Conservation (phyloP, 768 basidiomycete genomes). For the Macrolepiota dolichaula region DNA sequence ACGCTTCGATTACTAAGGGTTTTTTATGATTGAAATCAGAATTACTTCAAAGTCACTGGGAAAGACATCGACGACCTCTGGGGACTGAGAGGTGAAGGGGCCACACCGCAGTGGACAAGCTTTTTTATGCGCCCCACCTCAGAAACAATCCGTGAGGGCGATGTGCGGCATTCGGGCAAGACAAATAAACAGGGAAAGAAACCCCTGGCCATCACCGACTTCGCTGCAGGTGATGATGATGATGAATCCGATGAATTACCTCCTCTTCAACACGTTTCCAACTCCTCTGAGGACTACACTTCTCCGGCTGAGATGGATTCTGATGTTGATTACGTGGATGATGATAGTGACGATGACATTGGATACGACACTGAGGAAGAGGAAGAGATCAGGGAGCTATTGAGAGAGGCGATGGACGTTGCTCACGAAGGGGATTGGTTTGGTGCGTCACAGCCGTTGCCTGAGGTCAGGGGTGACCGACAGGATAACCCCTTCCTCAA, state of each 20-base stretch:
- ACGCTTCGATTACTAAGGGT: neutral
- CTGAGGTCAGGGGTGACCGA: slow-evolving; percentile 40
- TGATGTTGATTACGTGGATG: slow-evolving; percentile 33
- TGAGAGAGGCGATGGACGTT: slow-evolving; percentile 72
- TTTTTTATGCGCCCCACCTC: slow-evolving; percentile 28
- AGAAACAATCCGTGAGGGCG: slow-evolving; percentile 17
- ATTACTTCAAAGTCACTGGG: slow-evolving; percentile 51
- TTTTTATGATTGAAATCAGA: slow-evolving; percentile 35
- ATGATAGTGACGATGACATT: slow-evolving; percentile 33
- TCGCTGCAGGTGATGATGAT: slow-evolving; percentile 37
- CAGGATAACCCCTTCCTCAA: slow-evolving; percentile 79
- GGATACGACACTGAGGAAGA: slow-evolving; percentile 65
- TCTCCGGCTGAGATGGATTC: slow-evolving; percentile 34
- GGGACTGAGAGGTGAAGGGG: slow-evolving; percentile 50
- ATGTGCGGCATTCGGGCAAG: slow-evolving; percentile 22
- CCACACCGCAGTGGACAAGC: slow-evolving; percentile 60
- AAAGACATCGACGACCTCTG: slow-evolving; percentile 61
- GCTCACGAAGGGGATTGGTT: slow-evolving; percentile 60
- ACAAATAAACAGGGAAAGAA: slow-evolving; percentile 31
- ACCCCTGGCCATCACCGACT: slow-evolving; percentile 46
- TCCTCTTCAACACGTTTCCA: slow-evolving; percentile 60
- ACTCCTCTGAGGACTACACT: slow-evolving; percentile 46
- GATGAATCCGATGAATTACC: slow-evolving; percentile 59
- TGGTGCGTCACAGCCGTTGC: slow-evolving; percentile 34
- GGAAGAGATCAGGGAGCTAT: slow-evolving; percentile 56